A percentile compares a stretch with the other conserved stretches of the same genome.
phyloP scores from a whole-genome alignment of 441 rosid genomes.

The California macrophylla region DNA sequence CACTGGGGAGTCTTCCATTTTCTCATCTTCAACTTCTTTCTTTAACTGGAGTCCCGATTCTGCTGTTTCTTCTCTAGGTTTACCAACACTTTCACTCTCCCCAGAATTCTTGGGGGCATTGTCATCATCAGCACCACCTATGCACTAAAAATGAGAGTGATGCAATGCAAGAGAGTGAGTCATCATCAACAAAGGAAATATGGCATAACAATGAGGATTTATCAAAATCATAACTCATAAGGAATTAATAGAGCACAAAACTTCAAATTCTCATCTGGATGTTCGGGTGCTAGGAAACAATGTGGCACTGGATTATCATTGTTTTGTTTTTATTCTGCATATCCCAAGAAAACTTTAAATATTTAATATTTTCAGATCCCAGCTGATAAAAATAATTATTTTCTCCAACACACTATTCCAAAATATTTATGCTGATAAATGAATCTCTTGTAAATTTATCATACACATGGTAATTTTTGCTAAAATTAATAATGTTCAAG shows the following conservation, averaged over 20 bases:
- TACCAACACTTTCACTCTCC: constrained; percentile 26
- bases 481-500: background rate
- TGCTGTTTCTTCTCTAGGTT: constrained; percentile 27
- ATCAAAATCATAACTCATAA: background rate
- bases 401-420: background rate
- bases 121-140: constrained; percentile 35
- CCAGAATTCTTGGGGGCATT: constrained; percentile 40
- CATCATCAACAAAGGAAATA: background rate
- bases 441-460: background rate
- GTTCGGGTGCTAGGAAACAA: background rate
- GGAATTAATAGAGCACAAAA: background rate
- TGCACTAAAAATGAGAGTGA: constrained; percentile 33
- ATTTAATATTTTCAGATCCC: background rate
- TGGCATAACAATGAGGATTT: background rate
- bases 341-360: background rate
- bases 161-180: background rate
- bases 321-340: no score
- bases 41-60: constrained; percentile 29
- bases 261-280: background rate
- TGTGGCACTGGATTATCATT: no score
- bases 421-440: background rate
- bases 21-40: constrained; percentile 38
- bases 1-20: constrained; percentile 69
- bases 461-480: background rate
- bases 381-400: no score